Evolutionary conservation across 1,284 basidiomycete genomes (phyloP), one percentile per base, ranked within the genome.

Genomic region (Fomitopsis pinicola): DNA sequence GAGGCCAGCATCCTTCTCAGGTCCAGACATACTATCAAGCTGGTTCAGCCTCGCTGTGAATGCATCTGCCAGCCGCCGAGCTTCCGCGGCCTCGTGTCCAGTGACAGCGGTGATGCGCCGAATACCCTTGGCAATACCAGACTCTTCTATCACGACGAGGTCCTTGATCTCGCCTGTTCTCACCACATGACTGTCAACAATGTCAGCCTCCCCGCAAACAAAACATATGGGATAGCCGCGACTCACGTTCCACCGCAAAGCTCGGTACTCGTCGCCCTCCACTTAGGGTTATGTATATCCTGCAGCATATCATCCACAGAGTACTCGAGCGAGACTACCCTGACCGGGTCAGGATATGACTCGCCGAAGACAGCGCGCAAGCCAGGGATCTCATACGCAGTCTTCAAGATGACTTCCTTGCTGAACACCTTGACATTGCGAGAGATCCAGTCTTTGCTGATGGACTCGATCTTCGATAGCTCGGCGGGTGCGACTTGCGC

Each of bases 221-320:
- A 15, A 22, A 57, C 33, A 38, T 38, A 4, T 12, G 22, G 22
- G 22, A 22, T 22, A 22, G 22, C 22, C 22, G n/a, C 15, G 7
- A 85, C 91, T 76, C 69, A 94, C 90, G 97, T 99, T 75, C 97
- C 97, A 77, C 97, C 97, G 75, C 97, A 99, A 73, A 99, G 97
- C 77, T 99, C 97, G 67, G 97, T 86, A 74, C 92, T 95, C 8
- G 96, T 97, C 30, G 77, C 78, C 52, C 91, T 80, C 97, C 97
- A 99, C 76, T 91, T 93, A 6, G 89, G 85, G 76, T 97, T 95
- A 69, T 89, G 85, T 38, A 98, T 82, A 68, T 98, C 92, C 69
- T 84, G 80, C 45, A 86, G 79, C 62, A 99, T 95, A 60, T 96
- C 93, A 58, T 96, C 89, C 12, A 97, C 83, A 65, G 90, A 86